Evolutionary conservation across 2,329 filamentous ascomycete genomes (phyloP).

Genomic region (Capronia coronata): DNA sequence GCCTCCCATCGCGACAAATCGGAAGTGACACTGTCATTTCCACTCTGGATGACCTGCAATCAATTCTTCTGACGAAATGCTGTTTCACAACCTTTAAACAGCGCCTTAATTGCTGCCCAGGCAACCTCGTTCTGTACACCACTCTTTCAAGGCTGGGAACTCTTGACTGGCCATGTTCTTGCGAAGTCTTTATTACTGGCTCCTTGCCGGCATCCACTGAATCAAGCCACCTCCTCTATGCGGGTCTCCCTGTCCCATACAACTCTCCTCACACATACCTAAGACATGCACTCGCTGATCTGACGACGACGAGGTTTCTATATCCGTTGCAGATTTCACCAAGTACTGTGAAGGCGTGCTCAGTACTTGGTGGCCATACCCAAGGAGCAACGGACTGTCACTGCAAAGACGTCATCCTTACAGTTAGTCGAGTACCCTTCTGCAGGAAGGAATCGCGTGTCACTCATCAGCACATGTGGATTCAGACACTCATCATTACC

Average conservation of each 20-base stretch:
- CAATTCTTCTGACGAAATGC: background rate
- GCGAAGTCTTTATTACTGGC: background rate
- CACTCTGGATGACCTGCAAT: background rate
- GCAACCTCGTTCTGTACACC: conserved; percentile 4
- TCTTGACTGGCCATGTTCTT: conserved; percentile 1
- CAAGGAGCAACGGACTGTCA: too few species aligned
- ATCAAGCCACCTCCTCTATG: background rate
- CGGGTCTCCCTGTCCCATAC: too few species aligned
- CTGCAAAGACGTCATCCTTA: background rate
- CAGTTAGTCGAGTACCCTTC: background rate
- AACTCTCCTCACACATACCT: background rate
- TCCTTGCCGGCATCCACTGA: background rate
- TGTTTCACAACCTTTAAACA: conserved; percentile 7
- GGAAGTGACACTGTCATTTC: background rate
- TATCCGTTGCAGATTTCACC: too few species aligned
- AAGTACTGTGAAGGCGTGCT: background rate
- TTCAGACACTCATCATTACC: background rate
- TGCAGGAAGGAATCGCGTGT: background rate
- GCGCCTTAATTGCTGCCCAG: conserved; percentile 1
- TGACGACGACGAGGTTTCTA: background rate
- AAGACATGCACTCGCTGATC: background rate
- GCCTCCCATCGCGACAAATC: background rate
- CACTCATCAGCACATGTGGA: background rate
- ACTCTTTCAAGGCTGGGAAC: background rate
- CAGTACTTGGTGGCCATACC: background rate